Conservation (phyloP, 768 basidiomycete species). For the Podaxis sp. region DNA sequence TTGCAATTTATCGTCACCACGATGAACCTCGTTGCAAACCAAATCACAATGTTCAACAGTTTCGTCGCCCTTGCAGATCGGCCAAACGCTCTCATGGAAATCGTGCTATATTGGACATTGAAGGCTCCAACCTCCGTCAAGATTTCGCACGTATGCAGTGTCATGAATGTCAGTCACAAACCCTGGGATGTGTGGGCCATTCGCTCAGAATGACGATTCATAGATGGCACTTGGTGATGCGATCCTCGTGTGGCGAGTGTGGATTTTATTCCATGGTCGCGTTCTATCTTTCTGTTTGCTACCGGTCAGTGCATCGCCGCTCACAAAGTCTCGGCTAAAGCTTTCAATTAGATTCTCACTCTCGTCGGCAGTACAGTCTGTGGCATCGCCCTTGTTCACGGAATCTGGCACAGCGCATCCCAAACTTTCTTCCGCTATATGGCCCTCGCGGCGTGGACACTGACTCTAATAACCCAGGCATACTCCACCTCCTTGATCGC, state of each 20-base stretch:
- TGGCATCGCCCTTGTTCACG: not conserved
- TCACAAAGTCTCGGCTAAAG: not conserved
- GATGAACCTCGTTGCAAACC: not conserved
- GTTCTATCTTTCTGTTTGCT: not conserved
- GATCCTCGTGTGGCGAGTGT: conserved; percentile 1
- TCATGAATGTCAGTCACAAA: not conserved
- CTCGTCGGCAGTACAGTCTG: not conserved
- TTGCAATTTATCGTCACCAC: not conserved
- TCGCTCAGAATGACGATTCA: not conserved
- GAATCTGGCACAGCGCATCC: not conserved
- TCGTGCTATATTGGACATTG: not conserved
- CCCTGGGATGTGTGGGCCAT: not conserved
- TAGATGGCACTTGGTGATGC: not conserved
- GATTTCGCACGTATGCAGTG: not conserved
- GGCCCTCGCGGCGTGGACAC: not conserved
- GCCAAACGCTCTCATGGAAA: not conserved
- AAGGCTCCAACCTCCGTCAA: not conserved
- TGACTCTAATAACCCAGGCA: not conserved
- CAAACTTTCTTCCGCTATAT: not conserved
- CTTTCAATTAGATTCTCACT: not conserved
- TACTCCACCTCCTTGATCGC: not conserved
- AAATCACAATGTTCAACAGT: not conserved
- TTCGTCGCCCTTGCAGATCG: not conserved
- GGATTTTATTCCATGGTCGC: not conserved
- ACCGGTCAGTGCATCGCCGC: not conserved